A percentile compares a stretch with the other conserved stretches of the same genome.
Conservation (phyloP, 2,329 filamentous ascomycete genomes). For the Lachnellula cervina region DNA sequence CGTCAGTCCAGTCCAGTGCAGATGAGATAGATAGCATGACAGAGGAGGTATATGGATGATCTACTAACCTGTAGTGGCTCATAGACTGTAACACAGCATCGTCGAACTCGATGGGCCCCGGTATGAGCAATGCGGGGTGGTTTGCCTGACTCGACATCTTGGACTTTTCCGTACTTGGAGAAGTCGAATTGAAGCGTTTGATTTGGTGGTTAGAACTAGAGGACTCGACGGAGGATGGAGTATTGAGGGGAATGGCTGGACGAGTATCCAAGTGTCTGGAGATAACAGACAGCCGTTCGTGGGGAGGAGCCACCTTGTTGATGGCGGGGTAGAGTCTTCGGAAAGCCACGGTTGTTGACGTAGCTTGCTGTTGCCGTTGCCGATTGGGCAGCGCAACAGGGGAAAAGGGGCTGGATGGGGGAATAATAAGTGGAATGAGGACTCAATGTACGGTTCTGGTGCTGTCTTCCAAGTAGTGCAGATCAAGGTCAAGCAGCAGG, state of each 20-base stretch:
- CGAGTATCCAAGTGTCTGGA: constrained; percentile 34
- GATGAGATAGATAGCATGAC: not conserved
- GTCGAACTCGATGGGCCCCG: constrained; percentile 96
- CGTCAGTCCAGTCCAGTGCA: constrained; percentile 5
- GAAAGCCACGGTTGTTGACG: constrained; percentile 14
- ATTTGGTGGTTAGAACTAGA: constrained; percentile 8
- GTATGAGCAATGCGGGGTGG: constrained; percentile 80
- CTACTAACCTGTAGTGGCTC: constrained; percentile 79
- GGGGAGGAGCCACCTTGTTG: constrained; percentile 21
- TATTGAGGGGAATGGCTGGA: constrained; percentile 30
- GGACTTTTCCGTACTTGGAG: constrained; percentile 12
- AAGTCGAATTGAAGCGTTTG: constrained; percentile 17
- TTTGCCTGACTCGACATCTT: constrained; percentile 57
- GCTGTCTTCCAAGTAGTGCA: not conserved
- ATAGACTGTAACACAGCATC: constrained; percentile 94
- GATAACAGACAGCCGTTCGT: constrained; percentile 34
- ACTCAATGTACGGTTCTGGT: not conserved
- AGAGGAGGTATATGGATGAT: not conserved
- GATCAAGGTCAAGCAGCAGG: not conserved
- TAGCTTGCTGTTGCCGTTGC: constrained; percentile 11
- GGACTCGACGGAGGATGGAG: constrained; percentile 25
- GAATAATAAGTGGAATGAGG: not conserved
- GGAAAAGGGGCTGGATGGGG: not conserved
- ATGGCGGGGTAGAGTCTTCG: constrained; percentile 23
- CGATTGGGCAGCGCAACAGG: constrained; percentile 13